Percentiles rank a stretch among this genome's conserved stretches.
phyloP scores from a whole-genome alignment of 176 grass and related monocot species.

The Paspalum vaginatum region DNA sequence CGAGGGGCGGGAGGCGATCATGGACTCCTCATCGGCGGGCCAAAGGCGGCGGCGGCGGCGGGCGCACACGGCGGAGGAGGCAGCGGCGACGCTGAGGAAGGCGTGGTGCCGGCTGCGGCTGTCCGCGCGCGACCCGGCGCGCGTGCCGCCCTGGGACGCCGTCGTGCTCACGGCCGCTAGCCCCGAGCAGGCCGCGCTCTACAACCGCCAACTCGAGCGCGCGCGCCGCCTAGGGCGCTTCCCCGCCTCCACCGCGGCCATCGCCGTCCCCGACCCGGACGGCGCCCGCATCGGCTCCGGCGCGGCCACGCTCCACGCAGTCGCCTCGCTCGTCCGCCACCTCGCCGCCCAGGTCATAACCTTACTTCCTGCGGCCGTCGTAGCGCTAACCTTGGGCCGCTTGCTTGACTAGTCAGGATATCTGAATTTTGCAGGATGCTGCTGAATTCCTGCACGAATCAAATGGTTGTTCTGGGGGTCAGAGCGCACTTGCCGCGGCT shows the following conservation, averaged over 20 bases:
- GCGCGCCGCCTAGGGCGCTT: slow-evolving; percentile 68
- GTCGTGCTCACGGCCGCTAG: slow-evolving; percentile 83
- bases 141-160: slow-evolving; percentile 83
- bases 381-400: neutral
- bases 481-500: slow-evolving; percentile 19
- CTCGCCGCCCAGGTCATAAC: slow-evolving; percentile 51
- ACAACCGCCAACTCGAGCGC: slow-evolving; percentile 69
- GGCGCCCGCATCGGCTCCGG: slow-evolving; percentile 91
- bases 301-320: slow-evolving; percentile 88
- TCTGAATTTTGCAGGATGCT: slow-evolving; percentile 23
- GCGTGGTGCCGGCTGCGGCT: slow-evolving; percentile 81
- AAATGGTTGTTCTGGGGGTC: slow-evolving; percentile 22
- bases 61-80: slow-evolving; percentile 58
- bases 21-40: slow-evolving; percentile 10
- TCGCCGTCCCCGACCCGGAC: slow-evolving; percentile 86
- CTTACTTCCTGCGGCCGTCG: neutral
- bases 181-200: slow-evolving; percentile 82
- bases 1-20: neutral
- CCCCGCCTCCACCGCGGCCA: slow-evolving; percentile 60
- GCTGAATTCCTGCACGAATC: slow-evolving; percentile 16
- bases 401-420: slow-evolving; percentile 21
- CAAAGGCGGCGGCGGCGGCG: neutral
- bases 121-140: slow-evolving; percentile 70
- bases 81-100: slow-evolving; percentile 71
- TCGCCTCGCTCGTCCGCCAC: slow-evolving; percentile 60